Evolutionary conservation across 176 grass and related monocot genomes (phyloP).

Genomic region (Aegilops umbellulata): DNA sequence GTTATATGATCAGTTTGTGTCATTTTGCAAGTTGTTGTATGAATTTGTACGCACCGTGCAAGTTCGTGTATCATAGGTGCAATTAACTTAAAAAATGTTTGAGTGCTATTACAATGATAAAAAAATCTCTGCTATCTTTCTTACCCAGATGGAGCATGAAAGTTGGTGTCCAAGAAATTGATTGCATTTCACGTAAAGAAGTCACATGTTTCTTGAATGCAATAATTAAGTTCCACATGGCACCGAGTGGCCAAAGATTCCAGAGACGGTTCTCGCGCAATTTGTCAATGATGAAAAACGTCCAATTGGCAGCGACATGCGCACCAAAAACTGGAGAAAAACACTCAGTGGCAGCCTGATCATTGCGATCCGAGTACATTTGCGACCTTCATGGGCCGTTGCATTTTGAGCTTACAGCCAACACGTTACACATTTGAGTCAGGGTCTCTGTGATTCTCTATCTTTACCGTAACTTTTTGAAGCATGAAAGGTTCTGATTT

Average conservation of each 20-base stretch:
- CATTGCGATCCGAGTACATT: not conserved
- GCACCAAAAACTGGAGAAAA: not conserved
- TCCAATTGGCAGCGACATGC: not conserved
- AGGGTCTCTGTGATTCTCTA: too few relatives aligned
- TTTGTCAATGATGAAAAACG: not conserved
- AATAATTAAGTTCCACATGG: constrained; percentile 44
- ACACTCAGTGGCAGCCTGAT: constrained; percentile 3
- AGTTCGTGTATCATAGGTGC: too few relatives aligned
- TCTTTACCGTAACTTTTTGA: not conserved
- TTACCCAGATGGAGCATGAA: not conserved
- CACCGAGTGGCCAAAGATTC: constrained; percentile 28
- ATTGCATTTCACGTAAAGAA: not conserved
- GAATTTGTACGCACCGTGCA: too few relatives aligned
- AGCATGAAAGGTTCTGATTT: not conserved
- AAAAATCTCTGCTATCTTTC: not conserved
- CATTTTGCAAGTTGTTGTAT: too few relatives aligned
- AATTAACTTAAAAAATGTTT: too few relatives aligned
- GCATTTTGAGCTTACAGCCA: too few relatives aligned
- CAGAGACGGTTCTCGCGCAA: not conserved
- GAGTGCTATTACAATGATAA: too few relatives aligned
- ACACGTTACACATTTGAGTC: too few relatives aligned
- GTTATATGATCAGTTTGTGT: too few relatives aligned
- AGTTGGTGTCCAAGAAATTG: not conserved
- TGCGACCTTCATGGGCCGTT: not conserved
- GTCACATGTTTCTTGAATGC: not conserved